Conservation (phyloP, 495 filamentous ascomycete species). For the Penicillium paradoxum region DNA sequence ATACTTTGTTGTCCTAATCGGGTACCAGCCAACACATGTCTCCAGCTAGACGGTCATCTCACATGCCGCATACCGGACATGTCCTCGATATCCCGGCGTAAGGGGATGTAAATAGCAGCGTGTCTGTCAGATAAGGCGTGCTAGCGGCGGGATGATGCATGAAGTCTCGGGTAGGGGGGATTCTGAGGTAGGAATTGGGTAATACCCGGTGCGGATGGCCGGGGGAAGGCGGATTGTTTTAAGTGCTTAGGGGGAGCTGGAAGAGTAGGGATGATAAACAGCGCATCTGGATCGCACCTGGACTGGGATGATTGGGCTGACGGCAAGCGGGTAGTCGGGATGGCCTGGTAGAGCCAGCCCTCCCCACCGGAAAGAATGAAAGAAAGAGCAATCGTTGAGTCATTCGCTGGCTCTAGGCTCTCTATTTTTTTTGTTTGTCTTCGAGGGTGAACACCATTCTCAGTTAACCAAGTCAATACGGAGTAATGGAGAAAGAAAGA, state of each 20-base stretch:
- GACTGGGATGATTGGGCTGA: background rate
- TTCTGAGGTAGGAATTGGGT: background rate
- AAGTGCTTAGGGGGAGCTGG: background rate
- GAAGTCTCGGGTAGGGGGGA: constrained; percentile 7
- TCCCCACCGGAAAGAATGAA: background rate
- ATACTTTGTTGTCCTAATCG: background rate
- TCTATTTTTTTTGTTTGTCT: background rate
- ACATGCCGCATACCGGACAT: background rate
- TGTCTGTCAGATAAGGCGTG: constrained; percentile 9
- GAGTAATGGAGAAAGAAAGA: too few relatives aligned
- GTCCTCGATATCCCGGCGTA: background rate
- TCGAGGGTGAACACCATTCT: background rate
- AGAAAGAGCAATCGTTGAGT: background rate
- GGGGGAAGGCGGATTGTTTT: background rate
- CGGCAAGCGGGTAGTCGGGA: background rate
- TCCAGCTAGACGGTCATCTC: background rate
- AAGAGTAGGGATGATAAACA: background rate
- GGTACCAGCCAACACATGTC: background rate
- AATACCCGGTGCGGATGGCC: background rate
- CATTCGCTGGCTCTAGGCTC: background rate
- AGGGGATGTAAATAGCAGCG: constrained; percentile 1
- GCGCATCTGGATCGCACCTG: background rate
- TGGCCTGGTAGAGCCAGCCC: background rate
- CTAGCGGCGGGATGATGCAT: constrained; percentile 9
- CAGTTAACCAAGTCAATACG: too few relatives aligned